phyloP scores from a whole-genome alignment of 2,329 filamentous ascomycete species.

The Diaporthe sp. region DNA sequence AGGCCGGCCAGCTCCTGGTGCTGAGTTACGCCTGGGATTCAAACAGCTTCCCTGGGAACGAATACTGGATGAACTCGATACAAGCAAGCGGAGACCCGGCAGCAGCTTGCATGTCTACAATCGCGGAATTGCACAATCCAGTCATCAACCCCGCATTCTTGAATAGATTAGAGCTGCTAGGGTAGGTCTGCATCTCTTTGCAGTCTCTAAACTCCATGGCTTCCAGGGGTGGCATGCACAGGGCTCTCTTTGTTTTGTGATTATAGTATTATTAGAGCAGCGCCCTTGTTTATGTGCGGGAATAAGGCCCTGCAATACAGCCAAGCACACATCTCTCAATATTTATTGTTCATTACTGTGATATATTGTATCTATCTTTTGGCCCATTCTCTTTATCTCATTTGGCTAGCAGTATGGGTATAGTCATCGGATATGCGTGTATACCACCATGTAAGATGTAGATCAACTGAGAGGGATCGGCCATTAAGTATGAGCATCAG shows the following conservation, averaged over 20 bases:
- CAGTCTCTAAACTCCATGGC: not conserved
- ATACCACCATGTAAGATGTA: not conserved
- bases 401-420: not conserved
- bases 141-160: constrained; percentile 48
- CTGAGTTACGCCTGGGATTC: constrained; percentile 52
- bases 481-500: too few relatives aligned
- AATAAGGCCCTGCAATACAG: too few relatives aligned
- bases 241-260: too few relatives aligned
- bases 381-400: too few relatives aligned
- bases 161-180: constrained; percentile 45
- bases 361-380: too few relatives aligned
- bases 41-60: constrained; percentile 51
- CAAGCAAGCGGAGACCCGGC: constrained; percentile 49
- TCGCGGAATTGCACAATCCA: constrained; percentile 51
- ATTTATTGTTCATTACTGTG: too few relatives aligned
- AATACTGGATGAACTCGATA: constrained; percentile 48
- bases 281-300: not conserved
- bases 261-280: not conserved
- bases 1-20: constrained; percentile 46
- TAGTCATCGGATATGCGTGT: not conserved
- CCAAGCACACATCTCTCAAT: too few relatives aligned
- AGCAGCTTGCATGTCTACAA: constrained; percentile 52
- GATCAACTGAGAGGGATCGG: not conserved
- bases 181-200: not conserved
- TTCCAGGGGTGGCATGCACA: not conserved